These are phyloP conservation scores for Cutaneotrichosporon cutaneum DNA, from an alignment of 1,284 basidiomycete genomes.

Conservation along the genomic window DNA sequence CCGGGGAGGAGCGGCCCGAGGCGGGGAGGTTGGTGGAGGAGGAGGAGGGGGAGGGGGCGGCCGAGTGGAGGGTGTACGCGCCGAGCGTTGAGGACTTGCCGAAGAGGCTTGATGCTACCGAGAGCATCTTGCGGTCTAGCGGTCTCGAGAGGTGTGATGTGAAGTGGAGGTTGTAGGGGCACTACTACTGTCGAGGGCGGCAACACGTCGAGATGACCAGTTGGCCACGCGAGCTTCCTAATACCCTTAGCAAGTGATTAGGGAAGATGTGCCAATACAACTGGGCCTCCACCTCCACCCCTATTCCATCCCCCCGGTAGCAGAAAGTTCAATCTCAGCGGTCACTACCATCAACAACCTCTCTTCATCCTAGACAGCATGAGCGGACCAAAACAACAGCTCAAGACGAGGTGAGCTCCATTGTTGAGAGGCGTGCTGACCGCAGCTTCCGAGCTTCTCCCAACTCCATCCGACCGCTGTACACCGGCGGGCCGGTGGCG, in stretches of 20 bases:
- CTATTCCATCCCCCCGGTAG: slow-evolving; percentile 12
- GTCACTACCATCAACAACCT: neutral
- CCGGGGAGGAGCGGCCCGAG: slow-evolving; percentile 53
- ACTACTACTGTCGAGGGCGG: too few species aligned
- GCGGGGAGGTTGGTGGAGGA: slow-evolving; percentile 50
- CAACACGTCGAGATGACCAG: neutral
- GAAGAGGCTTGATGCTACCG: slow-evolving; percentile 76
- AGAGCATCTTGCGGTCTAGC: slow-evolving; percentile 10
- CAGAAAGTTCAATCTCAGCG: slow-evolving; percentile 18
- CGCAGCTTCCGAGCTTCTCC: slow-evolving; percentile 51
- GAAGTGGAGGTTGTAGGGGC: neutral
- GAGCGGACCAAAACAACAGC: slow-evolving; percentile 39
- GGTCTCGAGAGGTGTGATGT: neutral
- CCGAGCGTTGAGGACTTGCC: slow-evolving; percentile 79
- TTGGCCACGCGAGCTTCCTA: neutral
- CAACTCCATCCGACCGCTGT: slow-evolving; percentile 62
- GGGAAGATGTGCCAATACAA: neutral
- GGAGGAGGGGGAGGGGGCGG: slow-evolving; percentile 36
- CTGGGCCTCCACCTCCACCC: neutral
- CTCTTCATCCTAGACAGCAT: slow-evolving; percentile 25
- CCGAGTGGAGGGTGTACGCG: slow-evolving; percentile 65
- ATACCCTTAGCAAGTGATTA: neutral
- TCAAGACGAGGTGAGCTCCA: slow-evolving; percentile 46
- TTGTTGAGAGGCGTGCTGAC: neutral
- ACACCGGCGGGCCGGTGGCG: slow-evolving; percentile 82